Evolutionary conservation across 164 flowering plant genomes (phyloP).

Genomic region (Chloranthus sessilifolius): DNA sequence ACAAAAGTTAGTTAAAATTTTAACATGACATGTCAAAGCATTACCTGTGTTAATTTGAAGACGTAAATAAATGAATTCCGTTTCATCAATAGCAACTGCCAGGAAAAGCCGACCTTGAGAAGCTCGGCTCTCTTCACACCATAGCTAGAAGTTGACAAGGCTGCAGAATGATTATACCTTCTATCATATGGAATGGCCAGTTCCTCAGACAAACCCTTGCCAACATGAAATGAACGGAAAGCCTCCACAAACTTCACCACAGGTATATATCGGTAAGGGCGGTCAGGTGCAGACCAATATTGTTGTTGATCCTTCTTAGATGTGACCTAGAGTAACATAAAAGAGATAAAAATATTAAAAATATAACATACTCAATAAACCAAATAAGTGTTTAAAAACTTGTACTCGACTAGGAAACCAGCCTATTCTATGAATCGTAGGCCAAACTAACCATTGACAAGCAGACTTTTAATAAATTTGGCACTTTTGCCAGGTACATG

Average conservation of each 20-base stretch:
- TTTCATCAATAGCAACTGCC: slow-evolving; percentile 90
- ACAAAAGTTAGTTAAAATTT: too few relatives aligned
- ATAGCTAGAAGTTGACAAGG: slow-evolving; percentile 67
- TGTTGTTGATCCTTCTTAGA: slow-evolving; percentile 97
- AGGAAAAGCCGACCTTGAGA: slow-evolving; percentile 64
- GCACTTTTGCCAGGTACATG: too few relatives aligned
- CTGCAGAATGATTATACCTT: slow-evolving; percentile 80
- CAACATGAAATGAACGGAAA: slow-evolving; percentile 57
- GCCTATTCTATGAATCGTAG: too few relatives aligned
- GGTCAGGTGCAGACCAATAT: slow-evolving; percentile 68
- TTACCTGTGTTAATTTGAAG: slow-evolving; percentile 90
- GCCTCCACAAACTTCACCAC: slow-evolving; percentile 79
- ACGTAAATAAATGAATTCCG: slow-evolving; percentile 86
- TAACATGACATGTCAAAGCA: background rate
- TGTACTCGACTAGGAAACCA: too few relatives aligned
- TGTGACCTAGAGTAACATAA: slow-evolving; percentile 43
- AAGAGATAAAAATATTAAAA: background rate
- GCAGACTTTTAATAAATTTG: too few relatives aligned
- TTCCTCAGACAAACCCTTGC: slow-evolving; percentile 54
- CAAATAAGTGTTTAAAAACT: too few relatives aligned
- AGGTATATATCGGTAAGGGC: slow-evolving; percentile 65
- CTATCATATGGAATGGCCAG: slow-evolving; percentile 68
- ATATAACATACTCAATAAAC: too few relatives aligned
- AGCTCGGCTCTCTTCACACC: slow-evolving; percentile 71
- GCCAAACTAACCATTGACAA: too few relatives aligned